These are phyloP conservation scores for Scheffersomyces cryptocercus DNA, from an alignment of 1,139 yeast genomes.

Conservation along the genomic window DNA sequence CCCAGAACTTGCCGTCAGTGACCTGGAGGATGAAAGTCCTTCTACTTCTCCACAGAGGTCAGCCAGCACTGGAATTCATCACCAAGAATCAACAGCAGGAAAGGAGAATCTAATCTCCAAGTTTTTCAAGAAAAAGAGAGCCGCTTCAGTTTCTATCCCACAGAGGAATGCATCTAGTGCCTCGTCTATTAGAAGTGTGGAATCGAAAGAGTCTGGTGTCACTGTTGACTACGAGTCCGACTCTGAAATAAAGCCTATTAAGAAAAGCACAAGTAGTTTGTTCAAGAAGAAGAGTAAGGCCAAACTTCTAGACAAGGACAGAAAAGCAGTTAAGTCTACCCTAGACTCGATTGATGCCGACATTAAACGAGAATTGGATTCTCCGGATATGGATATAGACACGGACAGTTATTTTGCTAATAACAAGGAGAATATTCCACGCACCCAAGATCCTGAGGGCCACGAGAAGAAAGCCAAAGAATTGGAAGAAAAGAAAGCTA, in stretches of 20 bases:
- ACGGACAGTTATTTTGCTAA: background rate
- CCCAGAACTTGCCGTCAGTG: constrained; percentile 24
- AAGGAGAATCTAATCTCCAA: constrained; percentile 47
- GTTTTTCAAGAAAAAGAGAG: constrained; percentile 44
- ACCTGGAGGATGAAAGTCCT: constrained; percentile 9
- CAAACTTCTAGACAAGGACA: constrained; percentile 10
- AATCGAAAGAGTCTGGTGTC: constrained; percentile 21
- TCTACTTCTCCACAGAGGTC: constrained; percentile 1
- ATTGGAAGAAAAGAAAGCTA: constrained; percentile 4
- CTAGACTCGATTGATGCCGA: background rate
- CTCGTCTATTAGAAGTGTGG: constrained; percentile 2
- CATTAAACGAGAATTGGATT: background rate
- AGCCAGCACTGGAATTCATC: constrained; percentile 4
- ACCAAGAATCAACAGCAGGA: constrained; percentile 10
- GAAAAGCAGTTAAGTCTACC: constrained; percentile 4
- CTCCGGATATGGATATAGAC: background rate
- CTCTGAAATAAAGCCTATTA: constrained; percentile 15
- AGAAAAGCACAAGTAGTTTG: constrained; percentile 18
- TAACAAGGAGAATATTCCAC: constrained; percentile 2
- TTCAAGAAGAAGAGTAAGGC: constrained; percentile 28
- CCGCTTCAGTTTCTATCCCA: background rate
- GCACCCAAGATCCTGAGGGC: constrained; percentile 8
- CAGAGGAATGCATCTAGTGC: background rate
- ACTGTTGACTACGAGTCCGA: constrained; percentile 35
- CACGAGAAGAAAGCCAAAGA: constrained; percentile 7